Evolutionary conservation across 306 rosid species (phyloP), one percentile per base, ranked within the genome.

Genomic region (Senna siamea): DNA sequence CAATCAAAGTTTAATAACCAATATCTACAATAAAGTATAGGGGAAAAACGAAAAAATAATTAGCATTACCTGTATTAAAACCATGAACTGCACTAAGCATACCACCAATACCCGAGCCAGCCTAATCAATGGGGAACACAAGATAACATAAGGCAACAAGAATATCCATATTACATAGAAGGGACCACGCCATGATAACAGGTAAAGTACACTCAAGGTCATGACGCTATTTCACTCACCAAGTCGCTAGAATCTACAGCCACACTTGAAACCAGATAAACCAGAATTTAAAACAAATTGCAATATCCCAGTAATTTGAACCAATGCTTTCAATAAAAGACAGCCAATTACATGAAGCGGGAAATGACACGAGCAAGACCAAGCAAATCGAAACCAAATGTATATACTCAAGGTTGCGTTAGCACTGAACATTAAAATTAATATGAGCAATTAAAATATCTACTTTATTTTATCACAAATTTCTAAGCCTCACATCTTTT

Each of bases 21-120:
- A 59, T 23, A 40, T 28, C 37, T 43, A 68, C 34, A 80, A 68
- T 47, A 76, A 71, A 72, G 19, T 13, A 54, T 20, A 40, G 1
- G 52, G 9, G 17, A 3, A 44, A 64, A 41, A 48, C 14, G 38
- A 26, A 43, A 43, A 50, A 69, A 41, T 26, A 68, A n/a, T 26
- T 32, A 50, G 62, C 4, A 9, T 34, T 84, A 87, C 97, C 97
- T 68, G 88, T 89, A 74, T 94, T 94, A 55, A 85, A 83, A 74
- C 83, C 77, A 83, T 94, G 85, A 51, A 92, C 85, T 55, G 92
- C 88, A 87, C 96, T 77, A 62, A 94, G 94, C 89, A 88, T 57
- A 65, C 89, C 95, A 50, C 96, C 97, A 77, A 84, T 77, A 69
- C 95, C 96, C 0, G 97, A 82, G 80, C 99, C 97, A 80, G 87